A percentile compares a stretch with the other conserved stretches of the same genome.
These are phyloP conservation scores for Hibiscus trionum DNA, from an alignment of 345 rosid genomes.

Conservation along the genomic window DNA sequence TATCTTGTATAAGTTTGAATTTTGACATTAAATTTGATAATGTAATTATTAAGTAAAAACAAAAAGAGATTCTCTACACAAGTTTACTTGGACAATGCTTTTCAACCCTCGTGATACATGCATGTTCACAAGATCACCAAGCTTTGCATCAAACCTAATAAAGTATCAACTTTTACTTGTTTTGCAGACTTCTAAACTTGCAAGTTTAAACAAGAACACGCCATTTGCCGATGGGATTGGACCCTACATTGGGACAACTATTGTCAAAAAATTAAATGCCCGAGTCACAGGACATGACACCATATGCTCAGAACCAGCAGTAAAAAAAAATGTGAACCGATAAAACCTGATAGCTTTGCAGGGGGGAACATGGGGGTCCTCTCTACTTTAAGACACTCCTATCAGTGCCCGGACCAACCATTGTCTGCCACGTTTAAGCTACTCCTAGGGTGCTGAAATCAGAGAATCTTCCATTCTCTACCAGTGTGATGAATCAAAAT, in stretches of 20 bases:
- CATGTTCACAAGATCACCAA: too few species aligned
- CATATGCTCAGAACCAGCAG: not conserved
- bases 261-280: not conserved
- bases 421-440: conserved; percentile 1
- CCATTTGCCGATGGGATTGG: not conserved
- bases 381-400: not conserved
- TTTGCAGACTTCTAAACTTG: too few species aligned
- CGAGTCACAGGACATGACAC: conserved; percentile 1
- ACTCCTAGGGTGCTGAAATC: not conserved
- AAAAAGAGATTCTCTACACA: too few species aligned
- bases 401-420: not conserved
- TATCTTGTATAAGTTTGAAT: too few species aligned
- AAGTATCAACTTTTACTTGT: too few species aligned
- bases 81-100: too few species aligned
- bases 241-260: not conserved
- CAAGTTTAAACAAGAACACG: too few species aligned
- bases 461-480: not conserved
- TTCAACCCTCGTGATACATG: too few species aligned
- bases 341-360: not conserved
- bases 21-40: too few species aligned
- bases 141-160: too few species aligned
- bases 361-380: not conserved
- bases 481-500: not conserved
- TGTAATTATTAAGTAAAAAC: too few species aligned
- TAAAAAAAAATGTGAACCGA: too few species aligned